A percentile compares a stretch with the other conserved stretches of the same genome.
Evolutionary conservation across 345 rosid genomes (phyloP).

Genomic region (Syzygium aqueum): DNA sequence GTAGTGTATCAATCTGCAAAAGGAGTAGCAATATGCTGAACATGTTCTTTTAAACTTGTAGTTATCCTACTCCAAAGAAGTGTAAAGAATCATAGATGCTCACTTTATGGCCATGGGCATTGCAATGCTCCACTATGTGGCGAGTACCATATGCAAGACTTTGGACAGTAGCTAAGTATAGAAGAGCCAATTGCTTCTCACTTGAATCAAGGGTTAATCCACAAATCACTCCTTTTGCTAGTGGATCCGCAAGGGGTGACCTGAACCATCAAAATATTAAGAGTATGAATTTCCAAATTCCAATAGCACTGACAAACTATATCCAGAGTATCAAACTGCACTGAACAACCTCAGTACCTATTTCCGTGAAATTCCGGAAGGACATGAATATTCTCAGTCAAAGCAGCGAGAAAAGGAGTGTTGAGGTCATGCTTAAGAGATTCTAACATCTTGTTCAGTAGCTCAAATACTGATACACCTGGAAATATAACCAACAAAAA

Average conservation of each 20-base stretch:
- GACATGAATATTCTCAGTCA: constrained; percentile 67
- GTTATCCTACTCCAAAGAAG: background rate
- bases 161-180: constrained; percentile 75
- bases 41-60: background rate
- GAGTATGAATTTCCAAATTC: background rate
- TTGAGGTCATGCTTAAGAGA: constrained; percentile 39
- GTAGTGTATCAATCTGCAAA: constrained; percentile 66
- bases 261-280: constrained; percentile 26
- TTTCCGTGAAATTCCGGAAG: constrained; percentile 95
- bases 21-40: background rate
- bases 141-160: constrained; percentile 94
- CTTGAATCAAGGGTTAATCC: constrained; percentile 86
- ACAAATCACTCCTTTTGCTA: constrained; percentile 66
- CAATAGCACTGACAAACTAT: background rate
- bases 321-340: background rate
- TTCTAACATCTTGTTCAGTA: constrained; percentile 57
- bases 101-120: constrained; percentile 85
- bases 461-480: constrained; percentile 72
- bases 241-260: constrained; percentile 92
- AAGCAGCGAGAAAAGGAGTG: constrained; percentile 75
- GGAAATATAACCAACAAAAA: background rate
- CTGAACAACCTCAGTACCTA: constrained; percentile 32
- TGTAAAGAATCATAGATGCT: constrained; percentile 3
- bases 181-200: constrained; percentile 74
- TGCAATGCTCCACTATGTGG: constrained; percentile 88